Percentiles rank a stretch among this genome's conserved stretches.
Conservation (phyloP, 495 filamentous ascomycete genomes). For the Gamarada debralockiae region DNA sequence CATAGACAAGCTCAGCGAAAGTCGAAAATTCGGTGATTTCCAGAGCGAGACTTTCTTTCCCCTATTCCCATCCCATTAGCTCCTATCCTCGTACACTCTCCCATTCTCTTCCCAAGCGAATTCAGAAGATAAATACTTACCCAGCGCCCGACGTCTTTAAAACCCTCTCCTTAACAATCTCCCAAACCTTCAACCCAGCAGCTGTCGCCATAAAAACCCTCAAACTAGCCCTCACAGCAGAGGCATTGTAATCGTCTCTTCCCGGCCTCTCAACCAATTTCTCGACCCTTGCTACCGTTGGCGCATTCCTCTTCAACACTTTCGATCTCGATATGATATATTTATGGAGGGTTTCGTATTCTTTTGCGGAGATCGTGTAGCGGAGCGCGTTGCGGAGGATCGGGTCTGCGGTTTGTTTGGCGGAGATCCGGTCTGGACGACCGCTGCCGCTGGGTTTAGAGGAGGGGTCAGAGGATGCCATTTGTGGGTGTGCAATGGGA, state of each 20-base stretch:
- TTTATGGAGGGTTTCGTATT: slow-evolving; percentile 79
- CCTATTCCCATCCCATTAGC: slow-evolving; percentile 7
- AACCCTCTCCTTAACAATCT: slow-evolving; percentile 44
- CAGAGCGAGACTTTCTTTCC: slow-evolving; percentile 50
- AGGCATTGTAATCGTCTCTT: slow-evolving; percentile 72
- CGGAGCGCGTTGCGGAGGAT: slow-evolving; percentile 74
- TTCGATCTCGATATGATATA: slow-evolving; percentile 67
- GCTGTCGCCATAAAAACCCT: slow-evolving; percentile 72
- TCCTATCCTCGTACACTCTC: too few relatives aligned
- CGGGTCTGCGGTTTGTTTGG: slow-evolving; percentile 47
- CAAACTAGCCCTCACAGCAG: slow-evolving; percentile 70
- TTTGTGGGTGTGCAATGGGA: too few relatives aligned
- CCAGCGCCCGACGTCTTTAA: slow-evolving; percentile 39
- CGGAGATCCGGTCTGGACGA: slow-evolving; percentile 12
- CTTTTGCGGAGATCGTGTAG: slow-evolving; percentile 77
- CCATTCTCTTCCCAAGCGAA: not conserved
- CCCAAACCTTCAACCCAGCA: slow-evolving; percentile 65
- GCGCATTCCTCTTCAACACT: slow-evolving; percentile 56
- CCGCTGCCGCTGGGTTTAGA: too few relatives aligned
- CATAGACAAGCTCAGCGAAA: slow-evolving; percentile 76
- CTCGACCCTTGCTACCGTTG: slow-evolving; percentile 45
- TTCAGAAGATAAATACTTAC: slow-evolving; percentile 26
- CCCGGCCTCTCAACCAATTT: slow-evolving; percentile 36
- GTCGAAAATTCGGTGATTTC: slow-evolving; percentile 67
- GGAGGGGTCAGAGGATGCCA: too few relatives aligned